Evolutionary conservation across 257 asterid genomes (phyloP).

Genomic region (Solanum virginianum): DNA sequence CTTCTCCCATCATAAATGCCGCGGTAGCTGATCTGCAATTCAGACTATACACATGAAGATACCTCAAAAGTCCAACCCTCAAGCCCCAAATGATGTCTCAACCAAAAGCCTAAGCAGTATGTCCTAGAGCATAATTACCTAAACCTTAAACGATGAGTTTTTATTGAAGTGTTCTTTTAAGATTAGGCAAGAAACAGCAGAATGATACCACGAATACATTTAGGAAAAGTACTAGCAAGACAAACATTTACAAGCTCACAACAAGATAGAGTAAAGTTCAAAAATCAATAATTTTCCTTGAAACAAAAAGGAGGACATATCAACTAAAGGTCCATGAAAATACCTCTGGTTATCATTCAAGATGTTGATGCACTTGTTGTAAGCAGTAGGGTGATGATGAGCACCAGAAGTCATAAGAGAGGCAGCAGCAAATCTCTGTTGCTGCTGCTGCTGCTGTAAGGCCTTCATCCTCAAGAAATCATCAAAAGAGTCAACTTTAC

Average conservation of each 20-base stretch:
- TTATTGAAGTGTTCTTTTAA: neutral
- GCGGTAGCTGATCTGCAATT: constrained; percentile 22
- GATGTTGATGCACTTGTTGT: constrained; percentile 54
- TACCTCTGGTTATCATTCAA: constrained; percentile 64
- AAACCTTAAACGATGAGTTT: neutral
- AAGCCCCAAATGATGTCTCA: neutral
- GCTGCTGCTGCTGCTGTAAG: constrained; percentile 56
- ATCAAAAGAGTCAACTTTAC: constrained; percentile 37
- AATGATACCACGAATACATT: neutral
- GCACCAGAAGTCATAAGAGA: constrained; percentile 53
- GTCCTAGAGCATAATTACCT: neutral
- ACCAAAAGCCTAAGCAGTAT: neutral
- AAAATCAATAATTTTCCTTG: constrained; percentile 5
- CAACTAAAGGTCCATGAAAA: neutral
- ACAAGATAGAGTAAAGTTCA: neutral
- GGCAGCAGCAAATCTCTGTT: constrained; percentile 56
- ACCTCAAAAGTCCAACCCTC: neutral
- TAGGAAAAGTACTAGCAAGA: neutral
- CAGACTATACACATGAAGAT: neutral
- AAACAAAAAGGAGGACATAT: neutral
- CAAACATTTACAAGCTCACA: neutral
- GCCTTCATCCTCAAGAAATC: constrained; percentile 66
- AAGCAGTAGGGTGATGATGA: constrained; percentile 42
- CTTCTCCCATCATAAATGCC: constrained; percentile 26
- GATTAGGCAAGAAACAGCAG: neutral